Percentiles rank a stretch among this genome's conserved stretches.
Conservation (phyloP, 805 yeast species). For the Pichia occidentalis region DNA sequence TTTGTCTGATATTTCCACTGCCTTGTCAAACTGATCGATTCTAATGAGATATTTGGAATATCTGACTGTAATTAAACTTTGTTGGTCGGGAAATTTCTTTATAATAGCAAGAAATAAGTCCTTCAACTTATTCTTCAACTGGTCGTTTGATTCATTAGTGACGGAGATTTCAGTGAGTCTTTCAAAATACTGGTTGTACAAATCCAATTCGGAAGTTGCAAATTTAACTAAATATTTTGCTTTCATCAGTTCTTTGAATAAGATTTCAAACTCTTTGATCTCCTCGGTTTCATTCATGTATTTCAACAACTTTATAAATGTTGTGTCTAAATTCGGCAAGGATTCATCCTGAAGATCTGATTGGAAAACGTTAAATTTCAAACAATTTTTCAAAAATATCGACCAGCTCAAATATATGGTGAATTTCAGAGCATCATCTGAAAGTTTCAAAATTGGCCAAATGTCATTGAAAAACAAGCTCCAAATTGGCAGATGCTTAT, state of each 20-base stretch:
- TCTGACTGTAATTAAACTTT: constrained; percentile 40
- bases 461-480: not conserved
- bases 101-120: constrained; percentile 31
- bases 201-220: constrained; percentile 40
- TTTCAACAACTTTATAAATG: constrained; percentile 4
- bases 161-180: constrained; percentile 24
- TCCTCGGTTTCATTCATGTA: not conserved
- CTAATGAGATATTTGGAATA: constrained; percentile 44
- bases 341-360: not conserved
- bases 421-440: not conserved
- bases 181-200: constrained; percentile 43
- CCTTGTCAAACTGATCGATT: constrained; percentile 31
- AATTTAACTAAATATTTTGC: constrained; percentile 30
- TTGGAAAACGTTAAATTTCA: not conserved
- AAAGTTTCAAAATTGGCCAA: not conserved
- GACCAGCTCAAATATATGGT: constrained; percentile 5
- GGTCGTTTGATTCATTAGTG: not conserved
- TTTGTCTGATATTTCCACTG: constrained; percentile 40
- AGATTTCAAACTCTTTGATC: constrained; percentile 10
- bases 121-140: constrained; percentile 8
- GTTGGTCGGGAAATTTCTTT: constrained; percentile 52
- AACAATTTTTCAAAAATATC: constrained; percentile 5
- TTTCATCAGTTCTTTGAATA: constrained; percentile 24
- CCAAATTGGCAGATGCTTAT: constrained; percentile 4
- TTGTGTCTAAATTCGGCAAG: constrained; percentile 1